Evolutionary conservation across 257 asterid genomes (phyloP), one percentile per base, ranked within the genome.

Genomic region (Linderniella brevidens): DNA sequence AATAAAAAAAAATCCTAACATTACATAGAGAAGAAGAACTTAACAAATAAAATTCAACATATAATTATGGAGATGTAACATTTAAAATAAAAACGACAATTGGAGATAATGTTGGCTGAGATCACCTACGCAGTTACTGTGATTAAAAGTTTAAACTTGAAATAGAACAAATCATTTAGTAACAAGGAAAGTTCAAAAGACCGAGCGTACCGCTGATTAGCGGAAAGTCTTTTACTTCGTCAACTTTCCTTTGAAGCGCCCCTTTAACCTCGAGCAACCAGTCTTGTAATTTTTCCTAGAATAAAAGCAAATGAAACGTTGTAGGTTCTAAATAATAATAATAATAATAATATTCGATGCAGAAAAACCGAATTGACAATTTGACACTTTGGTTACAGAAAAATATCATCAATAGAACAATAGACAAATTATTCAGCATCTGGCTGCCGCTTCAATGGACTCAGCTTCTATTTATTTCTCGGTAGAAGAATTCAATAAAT

Each of bases 251-350:
- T 67, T 74, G 82, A 64, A 90, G 86, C 52, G 55, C 25, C 49
- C 67, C 70, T 69, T 75, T 78, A 61, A 64, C 64, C 71, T 52
- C 77, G 57, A 71, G 58, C 63, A 90, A 69, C 90, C 80, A 85
- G 19, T 85, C 93, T 48, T 85, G 92, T 56, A 90, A 64, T 64
- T 79, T 90, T 60, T 90, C 98, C 98, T 90, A 76, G 54, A 65
- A 41, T 43, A 40, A 50, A 58, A 29, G 17, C 35, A 49, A 50
- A 56, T 18, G 17, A 46, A 38, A 45, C 18, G 17, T 44, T 44
- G 19, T 2, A 25, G 32, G 4, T 25, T 25, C 32, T 25, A 25
- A n/a, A n/a, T n/a, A n/a, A n/a, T n/a, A n/a, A n/a, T n/a, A n/a
- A n/a, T n/a, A n/a, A 25, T 25, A 25, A 25, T 6, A 46, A 5